Conservation (phyloP, 2,329 filamentous ascomycete species). For the Colletotrichum scovillei region DNA sequence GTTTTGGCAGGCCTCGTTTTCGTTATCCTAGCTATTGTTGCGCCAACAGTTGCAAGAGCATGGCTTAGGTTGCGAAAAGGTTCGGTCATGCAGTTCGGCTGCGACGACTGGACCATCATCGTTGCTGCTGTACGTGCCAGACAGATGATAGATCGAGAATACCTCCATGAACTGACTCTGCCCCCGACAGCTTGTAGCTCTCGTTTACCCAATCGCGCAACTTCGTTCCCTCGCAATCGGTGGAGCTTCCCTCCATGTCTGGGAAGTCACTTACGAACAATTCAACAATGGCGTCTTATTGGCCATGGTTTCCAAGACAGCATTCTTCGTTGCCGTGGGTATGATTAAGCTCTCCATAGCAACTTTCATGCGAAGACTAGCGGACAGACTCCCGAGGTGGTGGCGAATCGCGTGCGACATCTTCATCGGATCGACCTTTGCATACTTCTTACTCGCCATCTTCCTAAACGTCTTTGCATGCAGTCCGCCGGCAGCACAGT, state of each 20-base stretch:
- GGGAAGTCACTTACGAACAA: constrained; percentile 48
- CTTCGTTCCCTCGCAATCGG: constrained; percentile 41
- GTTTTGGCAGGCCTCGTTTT: constrained; percentile 44
- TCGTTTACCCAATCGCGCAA: constrained; percentile 43
- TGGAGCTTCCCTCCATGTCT: constrained; percentile 42
- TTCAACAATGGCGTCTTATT: constrained; percentile 42
- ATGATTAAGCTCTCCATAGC: constrained; percentile 50
- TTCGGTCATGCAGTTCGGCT: constrained; percentile 44
- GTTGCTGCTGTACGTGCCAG: constrained; percentile 43
- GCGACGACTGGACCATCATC: constrained; percentile 47
- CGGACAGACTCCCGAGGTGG: constrained; percentile 41
- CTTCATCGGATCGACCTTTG: constrained; percentile 43
- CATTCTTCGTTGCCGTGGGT: constrained; percentile 46
- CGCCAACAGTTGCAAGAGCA: constrained; percentile 43
- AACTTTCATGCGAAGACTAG: constrained; percentile 49
- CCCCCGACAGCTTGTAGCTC: constrained; percentile 34
- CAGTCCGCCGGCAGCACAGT: constrained; percentile 40
- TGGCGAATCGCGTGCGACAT: constrained; percentile 46
- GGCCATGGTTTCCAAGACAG: constrained; percentile 36
- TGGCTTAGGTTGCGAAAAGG: constrained; percentile 36
- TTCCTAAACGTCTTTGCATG: constrained; percentile 46
- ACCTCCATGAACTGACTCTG: neutral
- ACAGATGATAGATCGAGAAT: neutral
- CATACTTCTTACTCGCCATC: constrained; percentile 44
- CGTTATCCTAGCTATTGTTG: constrained; percentile 42